Evolutionary conservation across 2,329 filamentous ascomycete species (phyloP), one percentile per base, ranked within the genome.

Genomic region (Apiospora koreana): DNA sequence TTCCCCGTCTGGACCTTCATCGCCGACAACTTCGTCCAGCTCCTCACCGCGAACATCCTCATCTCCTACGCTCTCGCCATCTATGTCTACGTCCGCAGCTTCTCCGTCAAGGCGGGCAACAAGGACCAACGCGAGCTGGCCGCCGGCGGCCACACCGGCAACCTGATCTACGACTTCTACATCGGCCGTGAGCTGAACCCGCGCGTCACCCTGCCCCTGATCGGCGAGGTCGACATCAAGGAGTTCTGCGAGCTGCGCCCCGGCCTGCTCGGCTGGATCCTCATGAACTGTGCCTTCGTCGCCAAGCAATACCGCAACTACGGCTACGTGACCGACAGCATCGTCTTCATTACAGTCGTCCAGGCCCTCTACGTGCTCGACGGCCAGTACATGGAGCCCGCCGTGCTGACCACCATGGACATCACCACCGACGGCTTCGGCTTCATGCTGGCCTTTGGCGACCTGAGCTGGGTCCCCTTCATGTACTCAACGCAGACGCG

Each of bases 101-200:
- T 98, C 84, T 87, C 87, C 68, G 93, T 97, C 73, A 92, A 93
- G 79, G 82, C 89, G n/a, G 90, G 89, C 58, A 94, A 97, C 79
- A 84, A 87, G 16, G 86, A 92, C 65, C 84, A 88, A 72, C 93
- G 95, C 50, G 91, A 96, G 79, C 87, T 98, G 9, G 95, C 95
- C 0, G 89, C 89, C 1, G 94, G 95, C 58, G 95, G 94, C 21
- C 89, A 93, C 78, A 91, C 90, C 1, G 95, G 94, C 70, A 98
- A 97, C 81, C 83, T 94, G 73, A 82, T 98, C 46, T 98, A 98
- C 80, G 95, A 98, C 82, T 98, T 94, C 90, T 98, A 94, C 83
- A 98, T 98, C 74, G 95, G 95, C 25, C 93, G 95, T 38, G 95
- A 98, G 81, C 90, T 98, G 72, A 98, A 98, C 82, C 95, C 95